Conservation (phyloP, 495 filamentous ascomycete species). For the Usnea hakonensis region DNA sequence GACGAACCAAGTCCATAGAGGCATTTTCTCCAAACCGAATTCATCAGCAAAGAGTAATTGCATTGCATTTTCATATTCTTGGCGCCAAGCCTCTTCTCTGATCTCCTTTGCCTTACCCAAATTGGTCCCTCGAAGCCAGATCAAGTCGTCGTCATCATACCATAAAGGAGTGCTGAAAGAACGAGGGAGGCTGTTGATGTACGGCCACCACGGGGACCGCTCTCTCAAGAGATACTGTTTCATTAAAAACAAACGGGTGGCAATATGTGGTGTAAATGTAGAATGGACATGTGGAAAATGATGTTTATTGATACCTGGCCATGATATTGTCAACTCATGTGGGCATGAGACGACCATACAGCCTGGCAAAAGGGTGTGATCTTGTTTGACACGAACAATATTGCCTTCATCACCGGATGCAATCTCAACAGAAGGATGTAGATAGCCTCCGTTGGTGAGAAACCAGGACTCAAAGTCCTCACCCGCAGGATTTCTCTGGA, state of each 20-base stretch:
- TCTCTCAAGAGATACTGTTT: slow-evolving; percentile 44
- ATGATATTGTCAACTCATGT: slow-evolving; percentile 20
- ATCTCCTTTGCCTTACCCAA: slow-evolving; percentile 41
- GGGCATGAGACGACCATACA: slow-evolving; percentile 23
- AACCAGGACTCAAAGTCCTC: slow-evolving; percentile 18
- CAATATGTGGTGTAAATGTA: slow-evolving; percentile 10
- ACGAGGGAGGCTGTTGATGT: slow-evolving; percentile 50
- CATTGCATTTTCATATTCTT: slow-evolving; percentile 42
- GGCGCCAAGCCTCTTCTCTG: slow-evolving; percentile 37
- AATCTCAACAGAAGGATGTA: slow-evolving; percentile 19
- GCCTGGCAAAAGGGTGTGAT: slow-evolving; percentile 1
- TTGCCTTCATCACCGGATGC: slow-evolving; percentile 4
- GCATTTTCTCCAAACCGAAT: background rate
- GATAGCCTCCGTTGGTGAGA: slow-evolving; percentile 18
- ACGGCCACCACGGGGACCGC: slow-evolving; percentile 55
- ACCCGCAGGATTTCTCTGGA: background rate
- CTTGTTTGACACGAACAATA: slow-evolving; percentile 11
- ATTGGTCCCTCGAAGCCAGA: slow-evolving; percentile 54
- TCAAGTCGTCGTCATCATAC: slow-evolving; percentile 48
- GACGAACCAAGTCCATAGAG: slow-evolving; percentile 17
- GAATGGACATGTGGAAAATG: slow-evolving; percentile 4
- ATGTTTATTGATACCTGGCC: slow-evolving; percentile 7
- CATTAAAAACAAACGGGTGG: slow-evolving; percentile 47
- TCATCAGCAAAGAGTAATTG: slow-evolving; percentile 24
- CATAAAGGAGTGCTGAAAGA: slow-evolving; percentile 52